Percentiles rank a stretch among this genome's conserved stretches.
These are phyloP conservation scores for Rhynchospora tenuis DNA, from an alignment of 176 grass and related monocot genomes.

Conservation along the genomic window DNA sequence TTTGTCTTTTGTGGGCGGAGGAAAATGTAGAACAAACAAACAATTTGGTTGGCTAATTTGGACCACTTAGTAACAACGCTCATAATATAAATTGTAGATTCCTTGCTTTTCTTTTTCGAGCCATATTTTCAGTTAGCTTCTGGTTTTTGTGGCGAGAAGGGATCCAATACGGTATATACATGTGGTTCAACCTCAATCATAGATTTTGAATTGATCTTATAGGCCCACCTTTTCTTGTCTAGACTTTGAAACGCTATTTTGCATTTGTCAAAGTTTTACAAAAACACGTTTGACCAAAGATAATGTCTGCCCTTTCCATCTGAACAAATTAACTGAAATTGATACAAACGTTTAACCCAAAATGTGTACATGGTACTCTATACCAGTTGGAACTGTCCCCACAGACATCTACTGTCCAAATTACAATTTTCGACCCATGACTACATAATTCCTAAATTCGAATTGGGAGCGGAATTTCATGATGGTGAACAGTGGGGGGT, in stretches of 20 bases:
- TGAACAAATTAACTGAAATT: background rate
- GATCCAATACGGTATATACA: background rate
- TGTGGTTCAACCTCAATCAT: conserved; percentile 19
- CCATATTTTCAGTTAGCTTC: background rate
- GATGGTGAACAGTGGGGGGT: background rate
- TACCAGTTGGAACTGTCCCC: background rate
- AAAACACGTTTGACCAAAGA: background rate
- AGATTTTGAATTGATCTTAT: conserved; percentile 18
- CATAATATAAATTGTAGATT: background rate
- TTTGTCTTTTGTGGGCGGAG: background rate
- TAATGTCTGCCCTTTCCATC: background rate
- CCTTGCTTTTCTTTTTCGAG: background rate
- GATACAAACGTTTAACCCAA: background rate
- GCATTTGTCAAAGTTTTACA: conserved; percentile 14
- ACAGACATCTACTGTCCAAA: background rate
- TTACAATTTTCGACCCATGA: background rate
- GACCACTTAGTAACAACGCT: background rate
- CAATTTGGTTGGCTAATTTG: background rate
- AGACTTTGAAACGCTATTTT: background rate
- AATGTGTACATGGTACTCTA: background rate
- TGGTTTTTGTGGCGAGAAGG: conserved; percentile 9
- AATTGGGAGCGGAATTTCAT: background rate
- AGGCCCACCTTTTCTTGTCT: conserved; percentile 26
- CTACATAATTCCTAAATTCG: background rate
- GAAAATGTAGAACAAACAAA: background rate